phyloP scores from a whole-genome alignment of 257 asterid species.

The Echites panduratus region DNA sequence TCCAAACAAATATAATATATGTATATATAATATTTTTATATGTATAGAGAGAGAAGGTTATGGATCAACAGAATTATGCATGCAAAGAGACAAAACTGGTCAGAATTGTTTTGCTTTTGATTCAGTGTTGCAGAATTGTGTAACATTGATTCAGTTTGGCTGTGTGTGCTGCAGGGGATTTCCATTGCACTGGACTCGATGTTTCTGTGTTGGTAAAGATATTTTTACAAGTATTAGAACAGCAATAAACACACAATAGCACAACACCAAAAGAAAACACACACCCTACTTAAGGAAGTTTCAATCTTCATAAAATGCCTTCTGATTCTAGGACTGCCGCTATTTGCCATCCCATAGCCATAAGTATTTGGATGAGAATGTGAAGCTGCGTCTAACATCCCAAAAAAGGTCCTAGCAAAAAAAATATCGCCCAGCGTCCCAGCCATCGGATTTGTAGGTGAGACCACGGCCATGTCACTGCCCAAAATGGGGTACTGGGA shows the following conservation, averaged over 20 bases:
- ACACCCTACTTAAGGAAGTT: neutral
- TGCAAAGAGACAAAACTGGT: neutral
- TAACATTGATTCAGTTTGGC: too few species aligned
- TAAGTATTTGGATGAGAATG: slow-evolving; percentile 49
- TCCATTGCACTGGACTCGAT: neutral
- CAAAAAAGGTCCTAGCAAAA: slow-evolving; percentile 45
- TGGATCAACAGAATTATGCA: neutral
- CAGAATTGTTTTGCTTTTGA: too few species aligned
- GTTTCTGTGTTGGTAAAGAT: neutral
- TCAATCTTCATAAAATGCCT: slow-evolving; percentile 6
- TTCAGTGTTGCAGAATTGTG: too few species aligned
- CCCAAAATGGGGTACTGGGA: neutral
- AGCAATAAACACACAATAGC: neutral
- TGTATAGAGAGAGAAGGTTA: neutral
- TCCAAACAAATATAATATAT: too few species aligned
- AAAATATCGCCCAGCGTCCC: slow-evolving; percentile 66
- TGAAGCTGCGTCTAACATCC: slow-evolving; percentile 41
- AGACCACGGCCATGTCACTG: slow-evolving; percentile 1
- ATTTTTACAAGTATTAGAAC: neutral
- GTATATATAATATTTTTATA: too few species aligned
- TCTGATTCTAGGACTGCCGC: slow-evolving; percentile 36
- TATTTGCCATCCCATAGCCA: slow-evolving; percentile 19
- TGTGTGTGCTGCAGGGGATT: too few species aligned
- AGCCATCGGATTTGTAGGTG: slow-evolving; percentile 29
- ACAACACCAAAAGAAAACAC: slow-evolving; percentile 7